phyloP scores from a whole-genome alignment of 192 early-diverging fungal genomes.

The Blastocladiella britannica region DNA sequence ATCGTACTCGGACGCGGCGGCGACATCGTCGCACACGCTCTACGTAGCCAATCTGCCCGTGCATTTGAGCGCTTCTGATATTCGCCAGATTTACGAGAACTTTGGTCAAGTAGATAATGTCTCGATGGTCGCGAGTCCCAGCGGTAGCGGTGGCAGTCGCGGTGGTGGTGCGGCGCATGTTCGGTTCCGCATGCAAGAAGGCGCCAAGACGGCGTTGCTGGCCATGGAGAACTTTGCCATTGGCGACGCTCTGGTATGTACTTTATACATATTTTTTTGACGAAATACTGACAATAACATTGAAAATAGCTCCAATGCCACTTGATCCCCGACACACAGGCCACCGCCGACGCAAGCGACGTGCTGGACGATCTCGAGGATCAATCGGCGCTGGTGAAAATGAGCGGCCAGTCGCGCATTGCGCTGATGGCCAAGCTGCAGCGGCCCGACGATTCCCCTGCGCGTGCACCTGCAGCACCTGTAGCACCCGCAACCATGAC shows the following conservation, averaged over 20 bases:
- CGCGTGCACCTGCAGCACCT: constrained; percentile 8
- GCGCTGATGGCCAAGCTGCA: constrained; percentile 69
- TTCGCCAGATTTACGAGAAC: constrained; percentile 56
- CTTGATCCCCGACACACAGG: too few species aligned
- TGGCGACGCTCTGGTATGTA: background rate
- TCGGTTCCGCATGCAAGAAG: background rate
- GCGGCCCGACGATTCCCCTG: constrained; percentile 12
- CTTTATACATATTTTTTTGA: constrained; percentile 48
- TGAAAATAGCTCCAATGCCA: constrained; percentile 15
- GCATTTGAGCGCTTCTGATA: constrained; percentile 36
- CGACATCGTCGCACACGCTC: constrained; percentile 8
- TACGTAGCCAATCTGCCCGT: constrained; percentile 25
- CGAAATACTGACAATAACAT: constrained; percentile 42
- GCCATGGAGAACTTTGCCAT: background rate
- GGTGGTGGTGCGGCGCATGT: background rate
- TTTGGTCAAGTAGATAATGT: constrained; percentile 71
- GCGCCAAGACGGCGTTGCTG: background rate
- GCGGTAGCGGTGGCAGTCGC: constrained; percentile 15
- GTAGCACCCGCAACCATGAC: constrained; percentile 3
- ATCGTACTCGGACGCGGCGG: too few species aligned
- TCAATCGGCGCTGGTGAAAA: too few species aligned
- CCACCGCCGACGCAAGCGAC: too few species aligned
- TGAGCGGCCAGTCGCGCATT: constrained; percentile 46
- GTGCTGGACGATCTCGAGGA: constrained; percentile 23
- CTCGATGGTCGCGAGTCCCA: constrained; percentile 16